Percentiles rank a stretch among this genome's conserved stretches.
Conservation (phyloP, 352 stramenopile genomes). For the Phytophthora hybrid region DNA sequence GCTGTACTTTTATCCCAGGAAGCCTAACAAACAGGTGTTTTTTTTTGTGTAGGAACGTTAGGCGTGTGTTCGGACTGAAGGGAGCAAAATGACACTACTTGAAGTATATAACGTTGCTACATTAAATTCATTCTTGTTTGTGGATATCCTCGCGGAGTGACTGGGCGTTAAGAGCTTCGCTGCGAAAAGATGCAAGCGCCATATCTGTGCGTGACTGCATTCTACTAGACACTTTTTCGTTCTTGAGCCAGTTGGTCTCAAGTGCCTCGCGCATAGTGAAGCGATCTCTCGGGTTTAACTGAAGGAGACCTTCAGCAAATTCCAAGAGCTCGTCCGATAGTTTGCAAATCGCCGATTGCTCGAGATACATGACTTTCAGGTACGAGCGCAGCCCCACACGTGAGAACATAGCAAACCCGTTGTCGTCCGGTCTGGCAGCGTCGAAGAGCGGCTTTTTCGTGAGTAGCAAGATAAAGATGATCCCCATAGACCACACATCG, state of each 20-base stretch:
- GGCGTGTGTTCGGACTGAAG: too few species aligned
- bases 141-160: background rate
- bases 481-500: constrained; percentile 67
- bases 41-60: background rate
- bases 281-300: constrained; percentile 82
- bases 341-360: constrained; percentile 64
- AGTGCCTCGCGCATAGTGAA: constrained; percentile 80
- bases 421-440: constrained; percentile 48
- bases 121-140: constrained; percentile 5
- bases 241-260: constrained; percentile 62
- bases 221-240: constrained; percentile 21
- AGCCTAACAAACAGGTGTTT: background rate
- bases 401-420: constrained; percentile 62
- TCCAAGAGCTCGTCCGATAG: constrained; percentile 71
- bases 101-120: too few species aligned
- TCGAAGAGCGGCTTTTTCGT: constrained; percentile 71
- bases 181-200: constrained; percentile 17
- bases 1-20: background rate
- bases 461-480: constrained; percentile 66
- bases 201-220: constrained; percentile 10
- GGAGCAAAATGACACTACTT: too few species aligned
- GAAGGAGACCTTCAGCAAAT: constrained; percentile 86
- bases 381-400: constrained; percentile 60
- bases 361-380: constrained; percentile 70
- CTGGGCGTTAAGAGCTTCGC: constrained; percentile 18